Percentiles rank a stretch among this genome's conserved stretches.
phyloP scores from a whole-genome alignment of 2,329 filamentous ascomycete genomes.

The Claviceps cyperi region DNA sequence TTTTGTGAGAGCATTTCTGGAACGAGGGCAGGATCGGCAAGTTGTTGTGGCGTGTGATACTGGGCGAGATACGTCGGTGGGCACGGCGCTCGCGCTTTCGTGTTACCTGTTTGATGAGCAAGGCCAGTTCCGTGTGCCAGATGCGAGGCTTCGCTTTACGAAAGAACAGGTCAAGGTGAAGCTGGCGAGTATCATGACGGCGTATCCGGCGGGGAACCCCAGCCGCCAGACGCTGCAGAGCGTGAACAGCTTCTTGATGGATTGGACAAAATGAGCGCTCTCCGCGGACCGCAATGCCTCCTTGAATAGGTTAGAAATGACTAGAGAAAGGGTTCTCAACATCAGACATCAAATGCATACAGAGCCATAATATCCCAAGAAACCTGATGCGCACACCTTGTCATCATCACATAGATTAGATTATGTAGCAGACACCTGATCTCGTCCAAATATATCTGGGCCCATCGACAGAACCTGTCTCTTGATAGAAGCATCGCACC shows the following conservation, averaged over 20 bases:
- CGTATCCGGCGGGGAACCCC: conserved; percentile 67
- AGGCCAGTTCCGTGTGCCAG: conserved; percentile 28
- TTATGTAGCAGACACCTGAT: too few relatives aligned
- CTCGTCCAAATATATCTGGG: too few relatives aligned
- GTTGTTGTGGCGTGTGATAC: conserved; percentile 57
- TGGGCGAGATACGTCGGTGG: conserved; percentile 69
- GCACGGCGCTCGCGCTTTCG: conserved; percentile 58
- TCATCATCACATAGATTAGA: too few relatives aligned
- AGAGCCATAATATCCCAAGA: too few relatives aligned
- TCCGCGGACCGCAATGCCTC: not conserved
- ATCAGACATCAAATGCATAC: too few relatives aligned
- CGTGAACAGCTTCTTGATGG: conserved; percentile 82
- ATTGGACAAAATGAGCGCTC: conserved; percentile 22
- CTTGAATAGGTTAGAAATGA: not conserved
- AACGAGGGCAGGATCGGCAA: conserved; percentile 2
- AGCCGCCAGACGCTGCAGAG: conserved; percentile 76
- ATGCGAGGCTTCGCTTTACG: conserved; percentile 30
- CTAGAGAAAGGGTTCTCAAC: not conserved
- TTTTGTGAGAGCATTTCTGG: conserved; percentile 34
- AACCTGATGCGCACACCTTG: too few relatives aligned
- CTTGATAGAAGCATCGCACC: too few relatives aligned
- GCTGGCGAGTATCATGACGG: conserved; percentile 70
- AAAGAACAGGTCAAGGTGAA: conserved; percentile 66
- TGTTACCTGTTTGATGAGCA: conserved; percentile 58
- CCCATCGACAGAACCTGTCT: too few relatives aligned